phyloP scores from a whole-genome alignment of 192 early-diverging fungal species.

The Backusella tuberculispora region DNA sequence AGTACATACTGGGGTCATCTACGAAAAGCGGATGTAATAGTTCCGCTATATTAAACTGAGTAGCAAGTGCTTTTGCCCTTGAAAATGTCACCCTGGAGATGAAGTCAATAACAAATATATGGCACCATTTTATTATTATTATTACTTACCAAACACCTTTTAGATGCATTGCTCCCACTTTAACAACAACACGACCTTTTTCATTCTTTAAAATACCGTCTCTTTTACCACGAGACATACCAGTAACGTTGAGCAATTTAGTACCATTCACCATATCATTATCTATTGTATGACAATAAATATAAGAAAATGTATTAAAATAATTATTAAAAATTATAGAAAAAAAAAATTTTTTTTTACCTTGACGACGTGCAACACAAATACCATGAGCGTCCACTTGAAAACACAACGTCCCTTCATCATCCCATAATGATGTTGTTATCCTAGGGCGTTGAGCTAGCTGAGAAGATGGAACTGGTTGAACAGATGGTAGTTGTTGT shows the following conservation, averaged over 20 bases:
- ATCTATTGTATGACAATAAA: constrained; percentile 46
- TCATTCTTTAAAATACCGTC: constrained; percentile 69
- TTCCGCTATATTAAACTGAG: constrained; percentile 72
- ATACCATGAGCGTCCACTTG: constrained; percentile 61
- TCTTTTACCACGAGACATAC: constrained; percentile 69
- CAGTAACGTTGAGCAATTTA: constrained; percentile 65
- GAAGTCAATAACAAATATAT: constrained; percentile 16
- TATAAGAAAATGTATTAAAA: not conserved
- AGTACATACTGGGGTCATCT: constrained; percentile 69
- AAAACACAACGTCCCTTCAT: constrained; percentile 61
- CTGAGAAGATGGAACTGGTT: constrained; percentile 3
- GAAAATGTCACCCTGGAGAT: constrained; percentile 58
- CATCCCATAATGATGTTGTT: constrained; percentile 64
- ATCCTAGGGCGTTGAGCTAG: constrained; percentile 21
- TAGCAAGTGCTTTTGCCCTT: constrained; percentile 62
- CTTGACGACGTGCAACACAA: constrained; percentile 59
- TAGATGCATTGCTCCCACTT: constrained; percentile 67
- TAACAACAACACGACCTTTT: constrained; percentile 65
- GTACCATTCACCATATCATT: constrained; percentile 71
- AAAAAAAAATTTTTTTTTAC: constrained; percentile 23
- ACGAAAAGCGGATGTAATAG: constrained; percentile 72
- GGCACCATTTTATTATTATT: not conserved
- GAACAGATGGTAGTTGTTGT: not conserved
- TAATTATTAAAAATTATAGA: constrained; percentile 20
- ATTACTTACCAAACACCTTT: constrained; percentile 64